These are phyloP conservation scores for Kodamaea laetipori DNA, from an alignment of 805 yeast species.

Conservation along the genomic window DNA sequence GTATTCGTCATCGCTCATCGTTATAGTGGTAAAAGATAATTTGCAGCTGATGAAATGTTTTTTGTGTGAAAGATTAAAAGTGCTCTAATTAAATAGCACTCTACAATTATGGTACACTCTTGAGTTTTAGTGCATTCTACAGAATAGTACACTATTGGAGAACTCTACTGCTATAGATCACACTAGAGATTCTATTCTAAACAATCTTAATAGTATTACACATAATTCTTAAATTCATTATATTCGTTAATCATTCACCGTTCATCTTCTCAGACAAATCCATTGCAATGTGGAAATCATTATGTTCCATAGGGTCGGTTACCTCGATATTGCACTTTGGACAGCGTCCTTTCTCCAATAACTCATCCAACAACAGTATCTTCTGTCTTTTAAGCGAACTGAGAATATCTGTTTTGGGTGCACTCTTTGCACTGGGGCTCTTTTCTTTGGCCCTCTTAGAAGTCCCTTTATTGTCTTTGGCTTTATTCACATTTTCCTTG, in stretches of 20 bases:
- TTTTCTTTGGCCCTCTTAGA: background rate
- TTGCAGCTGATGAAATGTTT: background rate
- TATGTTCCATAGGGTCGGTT: slow-evolving; percentile 48
- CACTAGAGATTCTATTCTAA: too few species aligned
- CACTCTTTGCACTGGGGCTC: background rate
- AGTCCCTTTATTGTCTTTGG: background rate
- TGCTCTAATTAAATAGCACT: background rate
- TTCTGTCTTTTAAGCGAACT: slow-evolving; percentile 13
- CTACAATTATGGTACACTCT: too few species aligned
- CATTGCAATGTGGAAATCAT: slow-evolving; percentile 56
- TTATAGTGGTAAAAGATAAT: background rate
- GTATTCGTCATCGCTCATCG: slow-evolving; percentile 32
- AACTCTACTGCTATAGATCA: too few species aligned
- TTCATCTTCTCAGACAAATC: slow-evolving; percentile 43
- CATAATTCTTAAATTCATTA: background rate
- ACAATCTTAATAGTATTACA: too few species aligned
- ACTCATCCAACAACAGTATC: slow-evolving; percentile 17
- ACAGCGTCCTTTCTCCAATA: slow-evolving; percentile 27
- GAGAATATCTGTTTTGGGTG: slow-evolving; percentile 13
- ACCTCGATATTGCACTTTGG: slow-evolving; percentile 27
- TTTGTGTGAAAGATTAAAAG: background rate
- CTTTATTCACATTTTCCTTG: background rate
- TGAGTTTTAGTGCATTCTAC: too few species aligned
- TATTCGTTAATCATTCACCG: background rate
- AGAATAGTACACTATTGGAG: too few species aligned